Percentiles rank a stretch among this genome's conserved stretches.
Evolutionary conservation across 208 protist genomes (phyloP).

Genomic region (Trypanosoma caninum): DNA sequence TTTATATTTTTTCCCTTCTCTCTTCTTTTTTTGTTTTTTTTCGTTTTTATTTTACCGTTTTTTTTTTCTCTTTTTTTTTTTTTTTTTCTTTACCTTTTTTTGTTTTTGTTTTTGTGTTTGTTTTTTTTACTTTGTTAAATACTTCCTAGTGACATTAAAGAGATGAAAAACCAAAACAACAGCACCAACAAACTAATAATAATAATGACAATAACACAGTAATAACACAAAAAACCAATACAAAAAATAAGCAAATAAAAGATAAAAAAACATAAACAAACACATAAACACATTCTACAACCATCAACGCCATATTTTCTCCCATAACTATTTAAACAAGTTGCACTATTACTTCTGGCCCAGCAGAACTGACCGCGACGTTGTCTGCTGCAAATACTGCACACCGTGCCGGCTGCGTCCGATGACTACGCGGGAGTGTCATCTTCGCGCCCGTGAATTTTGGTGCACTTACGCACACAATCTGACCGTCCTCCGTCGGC

Average conservation of each 20-base stretch:
- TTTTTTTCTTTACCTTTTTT: no score
- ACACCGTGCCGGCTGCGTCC: constrained; percentile 23
- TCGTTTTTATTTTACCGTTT: no score
- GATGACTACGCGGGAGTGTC: constrained; percentile 12
- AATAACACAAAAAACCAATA: no score
- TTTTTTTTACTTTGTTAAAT: neutral
- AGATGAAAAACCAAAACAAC: neutral
- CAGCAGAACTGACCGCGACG: constrained; percentile 34
- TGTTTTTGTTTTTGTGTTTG: neutral
- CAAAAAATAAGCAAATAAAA: constrained; percentile 8
- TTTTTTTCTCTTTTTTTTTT: no score
- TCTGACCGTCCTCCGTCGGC: constrained; percentile 14
- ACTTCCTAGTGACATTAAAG: neutral
- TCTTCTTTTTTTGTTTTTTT: no score
- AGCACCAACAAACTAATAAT: no score
- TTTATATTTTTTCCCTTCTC: no score
- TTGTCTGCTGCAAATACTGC: constrained; percentile 29
- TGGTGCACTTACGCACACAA: constrained; percentile 9
- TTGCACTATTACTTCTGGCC: constrained; percentile 31
- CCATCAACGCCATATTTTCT: no score
- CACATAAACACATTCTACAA: no score
- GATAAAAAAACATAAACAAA: constrained; percentile 22
- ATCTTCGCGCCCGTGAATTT: neutral
- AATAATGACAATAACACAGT: no score
- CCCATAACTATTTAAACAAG: constrained; percentile 12